phyloP scores from a whole-genome alignment of 768 basidiomycete species.

The Podaxis sp. region DNA sequence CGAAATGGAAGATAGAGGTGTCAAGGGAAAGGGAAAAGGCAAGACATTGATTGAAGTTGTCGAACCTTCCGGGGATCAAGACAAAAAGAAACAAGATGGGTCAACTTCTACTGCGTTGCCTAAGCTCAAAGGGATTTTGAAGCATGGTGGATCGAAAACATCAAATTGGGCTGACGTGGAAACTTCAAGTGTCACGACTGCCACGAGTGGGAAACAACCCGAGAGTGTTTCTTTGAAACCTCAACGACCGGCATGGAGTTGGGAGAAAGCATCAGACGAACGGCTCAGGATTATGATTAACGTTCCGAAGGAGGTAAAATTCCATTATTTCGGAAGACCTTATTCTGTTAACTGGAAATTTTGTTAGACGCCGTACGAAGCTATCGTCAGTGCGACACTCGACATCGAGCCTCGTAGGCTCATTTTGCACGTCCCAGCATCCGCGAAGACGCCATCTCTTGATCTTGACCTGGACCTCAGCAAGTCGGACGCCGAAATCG shows the following conservation, averaged over 20 bases:
- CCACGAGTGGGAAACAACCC: neutral
- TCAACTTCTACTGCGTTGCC: conserved; percentile 15
- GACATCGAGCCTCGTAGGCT: conserved; percentile 67
- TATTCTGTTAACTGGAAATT: neutral
- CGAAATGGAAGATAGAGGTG: neutral
- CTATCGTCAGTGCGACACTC: conserved; percentile 48
- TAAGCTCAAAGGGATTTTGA: conserved; percentile 43
- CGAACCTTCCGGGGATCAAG: conserved; percentile 7
- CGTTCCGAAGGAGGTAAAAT: conserved; percentile 57
- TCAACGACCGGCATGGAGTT: conserved; percentile 44
- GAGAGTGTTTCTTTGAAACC: neutral
- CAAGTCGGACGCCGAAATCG: conserved; percentile 55
- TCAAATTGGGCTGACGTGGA: conserved; percentile 20
- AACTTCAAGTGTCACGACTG: neutral
- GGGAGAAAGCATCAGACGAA: conserved; percentile 39
- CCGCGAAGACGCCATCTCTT: conserved; percentile 23
- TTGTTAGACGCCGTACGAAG: conserved; percentile 40
- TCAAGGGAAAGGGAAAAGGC: neutral
- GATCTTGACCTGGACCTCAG: conserved; percentile 57
- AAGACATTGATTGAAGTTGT: conserved; percentile 50
- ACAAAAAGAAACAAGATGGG: neutral
- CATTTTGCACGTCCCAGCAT: conserved; percentile 46
- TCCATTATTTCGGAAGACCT: neutral
- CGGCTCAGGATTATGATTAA: conserved; percentile 46
- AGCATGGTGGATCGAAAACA: conserved; percentile 21